Percentiles rank a stretch among this genome's conserved stretches.
Conservation (phyloP, 345 rosid genomes). For the Adansonia digitata region DNA sequence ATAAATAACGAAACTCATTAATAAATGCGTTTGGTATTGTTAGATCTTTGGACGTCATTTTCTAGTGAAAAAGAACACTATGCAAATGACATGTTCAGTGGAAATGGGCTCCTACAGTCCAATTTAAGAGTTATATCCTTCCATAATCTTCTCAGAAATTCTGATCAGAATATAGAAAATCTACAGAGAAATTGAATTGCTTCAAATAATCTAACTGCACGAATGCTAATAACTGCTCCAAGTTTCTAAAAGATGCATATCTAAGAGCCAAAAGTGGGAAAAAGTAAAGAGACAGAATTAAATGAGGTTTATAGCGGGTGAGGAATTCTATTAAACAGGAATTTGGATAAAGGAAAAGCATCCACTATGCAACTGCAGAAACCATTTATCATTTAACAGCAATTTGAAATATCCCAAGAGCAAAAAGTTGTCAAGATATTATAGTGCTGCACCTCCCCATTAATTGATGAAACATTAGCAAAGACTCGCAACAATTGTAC, state of each 20-base stretch:
- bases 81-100: not conserved
- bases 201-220: not conserved
- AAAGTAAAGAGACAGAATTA: not conserved
- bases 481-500: not conserved
- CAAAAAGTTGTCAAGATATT: not conserved
- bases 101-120: not conserved
- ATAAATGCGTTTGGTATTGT: not conserved
- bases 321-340: not conserved
- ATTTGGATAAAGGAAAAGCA: not conserved
- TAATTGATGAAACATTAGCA: not conserved
- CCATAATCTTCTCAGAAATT: not conserved
- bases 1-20: not conserved
- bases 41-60: not conserved
- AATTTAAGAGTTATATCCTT: not conserved
- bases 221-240: not conserved
- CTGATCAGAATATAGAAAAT: not conserved
- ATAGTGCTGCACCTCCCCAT: not conserved
- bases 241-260: not conserved
- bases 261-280: not conserved
- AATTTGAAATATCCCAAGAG: not conserved
- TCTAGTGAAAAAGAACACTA: not conserved
- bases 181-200: not conserved
- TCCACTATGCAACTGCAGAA: not conserved
- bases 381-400: not conserved
- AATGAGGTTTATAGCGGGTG: not conserved